phyloP scores from a whole-genome alignment of 768 basidiomycete genomes.

The Suillus decipiens region DNA sequence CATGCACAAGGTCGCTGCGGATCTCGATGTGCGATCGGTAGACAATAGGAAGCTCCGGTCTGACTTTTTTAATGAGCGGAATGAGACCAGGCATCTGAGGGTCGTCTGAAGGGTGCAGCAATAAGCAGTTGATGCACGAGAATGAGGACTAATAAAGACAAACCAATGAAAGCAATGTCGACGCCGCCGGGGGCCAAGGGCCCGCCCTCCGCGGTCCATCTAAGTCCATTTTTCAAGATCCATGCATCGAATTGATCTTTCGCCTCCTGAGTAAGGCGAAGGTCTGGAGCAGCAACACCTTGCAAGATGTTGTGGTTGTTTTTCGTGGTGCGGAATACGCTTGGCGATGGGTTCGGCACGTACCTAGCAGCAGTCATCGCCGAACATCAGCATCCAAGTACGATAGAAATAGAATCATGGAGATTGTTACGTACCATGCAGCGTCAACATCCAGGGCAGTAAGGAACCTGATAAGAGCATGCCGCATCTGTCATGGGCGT shows the following conservation, averaged over 20 bases:
- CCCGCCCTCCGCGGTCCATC: conserved; percentile 86
- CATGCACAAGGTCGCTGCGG: conserved; percentile 83
- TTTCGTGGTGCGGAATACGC: conserved; percentile 90
- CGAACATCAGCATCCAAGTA: conserved; percentile 11
- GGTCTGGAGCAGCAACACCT: conserved; percentile 80
- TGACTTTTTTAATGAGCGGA: conserved; percentile 83
- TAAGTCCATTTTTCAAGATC: conserved; percentile 87
- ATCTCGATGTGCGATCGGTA: conserved; percentile 97
- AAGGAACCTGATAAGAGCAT: conserved; percentile 88
- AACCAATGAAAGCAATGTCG: conserved; percentile 88
- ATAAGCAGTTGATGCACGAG: conserved; percentile 15
- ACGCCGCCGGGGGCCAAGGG: conserved; percentile 82
- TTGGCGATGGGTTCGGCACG: conserved; percentile 85
- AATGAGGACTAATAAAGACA: conserved; percentile 14
- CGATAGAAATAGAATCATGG: background rate
- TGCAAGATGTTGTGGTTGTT: conserved; percentile 96
- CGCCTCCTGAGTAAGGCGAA: conserved; percentile 76
- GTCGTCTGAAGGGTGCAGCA: conserved; percentile 52
- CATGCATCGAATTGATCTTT: conserved; percentile 83
- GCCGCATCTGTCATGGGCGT: conserved; percentile 70
- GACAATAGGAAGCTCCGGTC: conserved; percentile 84
- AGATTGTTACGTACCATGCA: conserved; percentile 64
- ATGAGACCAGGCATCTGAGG: conserved; percentile 96
- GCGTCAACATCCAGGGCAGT: conserved; percentile 76
- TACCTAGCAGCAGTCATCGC: conserved; percentile 50